phyloP scores from a whole-genome alignment of 139 green algal genomes.

The Dunaliella sp. region DNA sequence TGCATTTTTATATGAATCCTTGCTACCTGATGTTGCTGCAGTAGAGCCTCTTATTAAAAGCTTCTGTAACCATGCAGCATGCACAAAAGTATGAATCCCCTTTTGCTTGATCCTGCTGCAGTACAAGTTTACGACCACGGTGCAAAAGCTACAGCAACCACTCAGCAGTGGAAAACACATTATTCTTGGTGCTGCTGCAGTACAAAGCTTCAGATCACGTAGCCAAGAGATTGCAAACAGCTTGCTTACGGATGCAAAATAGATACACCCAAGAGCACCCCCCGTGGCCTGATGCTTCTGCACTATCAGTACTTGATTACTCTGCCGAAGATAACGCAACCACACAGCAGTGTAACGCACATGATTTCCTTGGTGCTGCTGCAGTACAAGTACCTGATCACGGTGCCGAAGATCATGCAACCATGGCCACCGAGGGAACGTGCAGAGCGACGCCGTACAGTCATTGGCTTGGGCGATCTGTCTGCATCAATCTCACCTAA shows the following conservation, averaged over 20 bases:
- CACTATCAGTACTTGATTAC: constrained; percentile 31
- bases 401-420: constrained; percentile 2
- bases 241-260: no score
- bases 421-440: constrained; percentile 16
- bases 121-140: neutral
- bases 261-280: no score
- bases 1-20: no score
- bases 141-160: constrained; percentile 6
- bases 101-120: no score
- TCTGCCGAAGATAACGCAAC: constrained; percentile 7
- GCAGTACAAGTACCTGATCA: constrained; percentile 34
- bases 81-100: no score
- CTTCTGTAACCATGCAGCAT: no score
- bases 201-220: neutral
- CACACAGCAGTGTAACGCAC: no score
- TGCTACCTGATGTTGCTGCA: no score
- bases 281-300: neutral
- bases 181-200: neutral
- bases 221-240: no score
- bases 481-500: neutral
- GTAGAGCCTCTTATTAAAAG: no score
- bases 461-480: constrained; percentile 14
- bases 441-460: neutral
- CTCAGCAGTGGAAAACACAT: no score
- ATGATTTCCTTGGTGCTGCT: no score